Percentiles rank a stretch among this genome's conserved stretches.
Conservation (phyloP, 108 stramenopile genomes). For the Skeletonema potamos region DNA sequence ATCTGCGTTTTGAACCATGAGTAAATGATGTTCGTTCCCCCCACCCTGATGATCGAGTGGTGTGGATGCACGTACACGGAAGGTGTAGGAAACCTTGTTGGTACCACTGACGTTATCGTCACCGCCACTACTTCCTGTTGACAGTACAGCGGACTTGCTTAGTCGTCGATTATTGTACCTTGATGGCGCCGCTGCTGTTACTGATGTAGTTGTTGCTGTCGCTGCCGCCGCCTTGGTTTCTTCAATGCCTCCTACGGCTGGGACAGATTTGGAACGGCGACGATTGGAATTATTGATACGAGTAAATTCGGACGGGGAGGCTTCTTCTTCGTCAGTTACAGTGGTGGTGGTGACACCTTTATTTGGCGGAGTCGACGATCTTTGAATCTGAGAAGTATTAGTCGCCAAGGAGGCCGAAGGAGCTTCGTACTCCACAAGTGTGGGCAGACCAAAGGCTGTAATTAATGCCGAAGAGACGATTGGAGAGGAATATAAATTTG, state of each 20-base stretch:
- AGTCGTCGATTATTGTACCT: not conserved
- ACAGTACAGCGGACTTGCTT: not conserved
- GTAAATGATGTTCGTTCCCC: constrained; percentile 31
- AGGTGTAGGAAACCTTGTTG: constrained; percentile 25
- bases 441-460: constrained; percentile 40
- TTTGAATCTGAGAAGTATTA: not conserved
- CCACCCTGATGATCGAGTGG: not conserved
- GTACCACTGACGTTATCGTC: not conserved
- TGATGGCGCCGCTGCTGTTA: too few relatives aligned
- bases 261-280: not conserved
- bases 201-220: too few relatives aligned
- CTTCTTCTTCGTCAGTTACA: not conserved
- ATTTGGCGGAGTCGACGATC: not conserved
- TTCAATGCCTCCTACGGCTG: not conserved
- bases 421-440: constrained; percentile 39
- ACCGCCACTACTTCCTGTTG: not conserved
- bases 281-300: not conserved
- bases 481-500: constrained; percentile 26
- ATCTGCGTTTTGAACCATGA: constrained; percentile 42
- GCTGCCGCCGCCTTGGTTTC: too few relatives aligned
- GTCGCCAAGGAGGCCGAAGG: not conserved
- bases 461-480: constrained; percentile 34
- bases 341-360: not conserved
- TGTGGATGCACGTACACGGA: constrained; percentile 18
- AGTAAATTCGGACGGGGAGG: not conserved